A percentile compares a stretch with the other conserved stretches of the same genome.
phyloP scores from a whole-genome alignment of 331 rosid species.

The Quercus lobata region DNA sequence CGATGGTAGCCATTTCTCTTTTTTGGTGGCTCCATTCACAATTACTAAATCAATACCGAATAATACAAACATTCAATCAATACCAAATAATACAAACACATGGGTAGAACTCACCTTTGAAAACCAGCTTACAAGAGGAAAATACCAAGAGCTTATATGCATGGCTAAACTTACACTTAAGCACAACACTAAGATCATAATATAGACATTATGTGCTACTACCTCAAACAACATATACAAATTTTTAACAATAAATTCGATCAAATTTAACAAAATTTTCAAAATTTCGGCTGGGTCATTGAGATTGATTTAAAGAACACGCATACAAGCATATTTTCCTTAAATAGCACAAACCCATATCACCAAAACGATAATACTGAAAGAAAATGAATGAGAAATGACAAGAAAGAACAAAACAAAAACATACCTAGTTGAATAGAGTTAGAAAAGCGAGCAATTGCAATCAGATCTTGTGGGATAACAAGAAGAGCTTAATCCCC shows the following conservation, averaged over 20 bases:
- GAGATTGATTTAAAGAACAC: not conserved
- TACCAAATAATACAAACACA: too few species aligned
- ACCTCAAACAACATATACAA: not conserved
- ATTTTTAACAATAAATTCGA: not conserved
- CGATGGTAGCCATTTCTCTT: too few species aligned
- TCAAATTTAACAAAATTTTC: not conserved
- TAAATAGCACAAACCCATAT: conserved; percentile 3
- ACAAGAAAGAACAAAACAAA: not conserved
- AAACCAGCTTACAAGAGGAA: too few species aligned
- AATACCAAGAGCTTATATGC: too few species aligned
- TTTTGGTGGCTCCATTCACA: too few species aligned
- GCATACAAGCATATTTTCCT: not conserved
- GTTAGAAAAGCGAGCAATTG: not conserved
- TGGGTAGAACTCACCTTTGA: too few species aligned
- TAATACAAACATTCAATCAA: too few species aligned
- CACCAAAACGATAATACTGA: not conserved
- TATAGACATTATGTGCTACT: not conserved
- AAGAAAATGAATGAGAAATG: not conserved
- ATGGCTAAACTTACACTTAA: too few species aligned
- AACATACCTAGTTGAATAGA: conserved; percentile 12
- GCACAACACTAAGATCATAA: too few species aligned
- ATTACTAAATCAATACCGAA: too few species aligned
- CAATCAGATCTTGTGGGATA: conserved; percentile 10
- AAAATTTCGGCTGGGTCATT: conserved; percentile 4
- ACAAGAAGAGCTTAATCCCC: conserved; percentile 1